Base-by-base conservation (phyloP, 768 basidiomycete genomes). In the Russula ochroleuca region DNA sequence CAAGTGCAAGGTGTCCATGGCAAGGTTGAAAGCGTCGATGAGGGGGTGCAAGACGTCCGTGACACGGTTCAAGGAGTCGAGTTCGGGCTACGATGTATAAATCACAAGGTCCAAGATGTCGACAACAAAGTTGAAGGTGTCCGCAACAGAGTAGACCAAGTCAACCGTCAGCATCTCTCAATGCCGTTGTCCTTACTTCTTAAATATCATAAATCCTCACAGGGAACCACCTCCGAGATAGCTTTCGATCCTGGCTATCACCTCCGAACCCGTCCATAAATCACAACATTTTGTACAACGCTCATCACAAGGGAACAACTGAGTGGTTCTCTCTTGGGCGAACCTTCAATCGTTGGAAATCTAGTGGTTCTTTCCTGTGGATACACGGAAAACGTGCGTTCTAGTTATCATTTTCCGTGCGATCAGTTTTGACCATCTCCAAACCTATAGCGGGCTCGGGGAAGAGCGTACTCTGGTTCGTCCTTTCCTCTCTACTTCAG, bases 401-500 rank as follows among this genome's bases (percentile, higher is more conserved):
- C 41, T 3, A 33, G 4, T 40, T 19, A 43, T 17, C 14, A 23
- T 23, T 19, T 10, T 9, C 11, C 2, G 31, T 23, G 2, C n/a
- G 13, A 40, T 45, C 3, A 57, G 11, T 14, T 9, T 21, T 57
- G 14, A 53, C 8, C 15, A 54, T 17, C 3, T 40, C 17, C 37
- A 5, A 28, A 5, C 28, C 7, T 9, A 37, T 21, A 45, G 55
- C 55, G 10, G 55, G 55, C 7, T 43, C 55, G 2, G 55, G 55
- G 1, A 57, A 57, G 41, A 45, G 55, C 41, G n/a, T 57, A 3
- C 55, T 57, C n/a, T 57, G 55, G 55, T 57, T 33, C n/a, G 55
- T 57, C 38, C 17, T 28, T n/a, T 19, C 2, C 17, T 9, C 0
- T 13, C 17, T 10, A 5, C 11, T 45, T 19, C 21, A 5, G 19